Percentiles rank a stretch among this genome's conserved stretches.
phyloP scores from a whole-genome alignment of 148 eudicot genomes.

The Nepenthes gracilis region DNA sequence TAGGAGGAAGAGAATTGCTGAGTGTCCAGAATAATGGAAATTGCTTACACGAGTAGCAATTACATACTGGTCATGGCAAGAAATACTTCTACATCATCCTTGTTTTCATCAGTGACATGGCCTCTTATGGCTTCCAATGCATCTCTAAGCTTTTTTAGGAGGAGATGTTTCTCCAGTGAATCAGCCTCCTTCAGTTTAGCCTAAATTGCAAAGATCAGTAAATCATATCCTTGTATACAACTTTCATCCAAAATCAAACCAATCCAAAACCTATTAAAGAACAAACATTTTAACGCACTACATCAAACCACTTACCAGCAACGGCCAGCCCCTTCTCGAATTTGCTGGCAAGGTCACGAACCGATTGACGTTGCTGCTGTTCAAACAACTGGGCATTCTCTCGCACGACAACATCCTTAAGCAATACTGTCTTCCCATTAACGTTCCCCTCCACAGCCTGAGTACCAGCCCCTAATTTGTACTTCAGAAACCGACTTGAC shows the following conservation, averaged over 20 bases:
- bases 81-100: slow-evolving; percentile 77
- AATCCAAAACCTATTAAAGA: neutral
- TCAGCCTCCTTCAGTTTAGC: slow-evolving; percentile 76
- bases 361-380: slow-evolving; percentile 87
- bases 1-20: too few relatives aligned
- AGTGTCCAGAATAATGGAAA: too few relatives aligned
- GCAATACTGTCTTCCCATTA: slow-evolving; percentile 38
- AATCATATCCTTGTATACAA: too few relatives aligned
- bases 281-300: slow-evolving; percentile 28
- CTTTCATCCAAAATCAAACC: too few relatives aligned
- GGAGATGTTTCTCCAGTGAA: slow-evolving; percentile 84
- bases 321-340: slow-evolving; percentile 96
- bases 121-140: slow-evolving; percentile 83
- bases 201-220: slow-evolving; percentile 18
- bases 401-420: slow-evolving; percentile 80
- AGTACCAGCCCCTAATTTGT: slow-evolving; percentile 69
- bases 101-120: slow-evolving; percentile 75
- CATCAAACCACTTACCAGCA: slow-evolving; percentile 87
- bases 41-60: too few relatives aligned
- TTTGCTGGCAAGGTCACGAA: slow-evolving; percentile 94
- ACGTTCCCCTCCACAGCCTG: slow-evolving; percentile 72
- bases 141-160: slow-evolving; percentile 80
- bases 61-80: slow-evolving; percentile 54
- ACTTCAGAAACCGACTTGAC: slow-evolving; percentile 80
- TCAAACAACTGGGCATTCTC: slow-evolving; percentile 88